A percentile compares a stretch with the other conserved stretches of the same genome.
These are phyloP conservation scores for Diaporthe velutina DNA, from an alignment of 2,329 filamentous ascomycete species.

Conservation along the genomic window DNA sequence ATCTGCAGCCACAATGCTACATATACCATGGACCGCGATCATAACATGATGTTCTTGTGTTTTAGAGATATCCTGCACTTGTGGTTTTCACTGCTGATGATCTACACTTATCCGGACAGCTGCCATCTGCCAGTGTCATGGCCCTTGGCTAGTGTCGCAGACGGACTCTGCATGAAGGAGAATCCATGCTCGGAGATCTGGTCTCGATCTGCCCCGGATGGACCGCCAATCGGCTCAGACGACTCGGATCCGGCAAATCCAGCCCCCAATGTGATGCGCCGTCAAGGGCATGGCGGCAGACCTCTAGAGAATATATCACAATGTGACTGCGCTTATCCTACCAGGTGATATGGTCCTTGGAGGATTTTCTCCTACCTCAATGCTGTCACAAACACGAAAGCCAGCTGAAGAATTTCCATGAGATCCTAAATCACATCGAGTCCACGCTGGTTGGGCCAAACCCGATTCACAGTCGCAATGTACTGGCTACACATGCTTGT, in stretches of 20 bases:
- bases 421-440: not conserved
- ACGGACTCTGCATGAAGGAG: not conserved
- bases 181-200: constrained; percentile 1
- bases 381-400: not conserved
- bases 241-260: not conserved
- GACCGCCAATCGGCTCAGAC: not conserved
- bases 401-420: not conserved
- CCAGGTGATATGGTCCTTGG: not conserved
- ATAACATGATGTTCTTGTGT: constrained; percentile 17
- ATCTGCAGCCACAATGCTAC: constrained; percentile 26
- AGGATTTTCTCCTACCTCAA: not conserved
- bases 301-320: not conserved
- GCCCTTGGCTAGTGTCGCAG: constrained; percentile 12
- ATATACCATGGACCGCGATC: not conserved
- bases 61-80: not conserved
- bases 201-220: not conserved
- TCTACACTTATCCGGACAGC: constrained; percentile 11
- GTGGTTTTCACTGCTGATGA: not conserved
- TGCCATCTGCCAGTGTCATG: constrained; percentile 23
- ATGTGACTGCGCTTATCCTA: not conserved
- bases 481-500: not conserved
- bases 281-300: not conserved
- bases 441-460: not conserved
- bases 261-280: not conserved
- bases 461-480: not conserved